Percentiles rank a stretch among this genome's conserved stretches.
These are phyloP conservation scores for Clitoria ternatea DNA, from an alignment of 306 rosid species.

Conservation along the genomic window DNA sequence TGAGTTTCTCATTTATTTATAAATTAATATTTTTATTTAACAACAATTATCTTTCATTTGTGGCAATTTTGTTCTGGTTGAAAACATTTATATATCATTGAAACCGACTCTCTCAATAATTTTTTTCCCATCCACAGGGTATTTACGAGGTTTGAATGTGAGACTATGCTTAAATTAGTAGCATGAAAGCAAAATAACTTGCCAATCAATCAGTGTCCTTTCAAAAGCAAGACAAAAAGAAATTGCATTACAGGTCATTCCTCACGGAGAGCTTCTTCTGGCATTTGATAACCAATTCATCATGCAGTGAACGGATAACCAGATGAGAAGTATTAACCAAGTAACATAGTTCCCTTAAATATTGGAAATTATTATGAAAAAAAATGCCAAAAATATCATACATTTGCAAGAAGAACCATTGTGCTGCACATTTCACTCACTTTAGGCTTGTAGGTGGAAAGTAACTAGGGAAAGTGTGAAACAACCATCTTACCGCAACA, in stretches of 20 bases:
- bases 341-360: background rate
- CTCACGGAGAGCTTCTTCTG: background rate
- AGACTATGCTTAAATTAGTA: too few relatives aligned
- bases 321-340: background rate
- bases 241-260: background rate
- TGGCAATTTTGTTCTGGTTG: too few relatives aligned
- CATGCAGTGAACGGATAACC: background rate
- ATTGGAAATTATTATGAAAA: background rate
- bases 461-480: slow-evolving; percentile 15
- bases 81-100: too few relatives aligned
- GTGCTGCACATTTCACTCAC: slow-evolving; percentile 9
- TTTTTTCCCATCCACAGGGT: too few relatives aligned
- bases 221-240: background rate
- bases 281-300: background rate
- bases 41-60: too few relatives aligned
- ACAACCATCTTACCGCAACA: slow-evolving; percentile 9
- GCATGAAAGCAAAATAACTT: background rate
- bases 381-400: slow-evolving; percentile 12
- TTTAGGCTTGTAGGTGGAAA: background rate
- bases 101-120: too few relatives aligned
- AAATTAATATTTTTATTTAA: too few relatives aligned
- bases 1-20: too few relatives aligned
- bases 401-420: background rate
- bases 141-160: too few relatives aligned
- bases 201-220: background rate